A percentile compares a stretch with the other conserved stretches of the same genome.
These are phyloP conservation scores for Cryptomeria japonica DNA, from an alignment of 75 land plant genomes.

Conservation along the genomic window DNA sequence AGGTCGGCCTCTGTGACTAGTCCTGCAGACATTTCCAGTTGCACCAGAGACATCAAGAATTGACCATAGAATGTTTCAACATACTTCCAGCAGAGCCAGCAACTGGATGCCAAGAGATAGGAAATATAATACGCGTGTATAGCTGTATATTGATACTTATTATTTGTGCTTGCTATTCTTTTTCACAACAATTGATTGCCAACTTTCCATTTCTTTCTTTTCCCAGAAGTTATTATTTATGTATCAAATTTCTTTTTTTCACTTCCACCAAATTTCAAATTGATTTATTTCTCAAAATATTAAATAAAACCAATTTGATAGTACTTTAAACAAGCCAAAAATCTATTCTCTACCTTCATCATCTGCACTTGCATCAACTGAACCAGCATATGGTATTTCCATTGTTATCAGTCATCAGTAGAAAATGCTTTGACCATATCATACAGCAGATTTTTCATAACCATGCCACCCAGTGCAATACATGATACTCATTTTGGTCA, in stretches of 20 bases:
- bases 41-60: not conserved
- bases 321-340: not conserved
- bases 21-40: not conserved
- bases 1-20: not conserved
- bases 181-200: not conserved
- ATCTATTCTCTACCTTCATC: not conserved
- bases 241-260: not conserved
- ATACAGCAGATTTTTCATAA: not conserved
- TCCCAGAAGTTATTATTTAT: not conserved
- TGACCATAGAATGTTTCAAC: not conserved
- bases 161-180: not conserved
- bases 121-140: too few species aligned
- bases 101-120: not conserved
- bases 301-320: not conserved
- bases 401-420: not conserved
- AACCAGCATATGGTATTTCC: not conserved
- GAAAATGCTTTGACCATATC: not conserved
- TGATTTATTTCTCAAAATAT: not conserved
- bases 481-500: not conserved
- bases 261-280: not conserved
- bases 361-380: not conserved
- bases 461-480: not conserved
- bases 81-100: not conserved
- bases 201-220: not conserved
- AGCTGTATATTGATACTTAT: not conserved